Evolutionary conservation across 768 basidiomycete species (phyloP), one percentile per base, ranked within the genome.

Genomic region (Hypholoma sublateritium): DNA sequence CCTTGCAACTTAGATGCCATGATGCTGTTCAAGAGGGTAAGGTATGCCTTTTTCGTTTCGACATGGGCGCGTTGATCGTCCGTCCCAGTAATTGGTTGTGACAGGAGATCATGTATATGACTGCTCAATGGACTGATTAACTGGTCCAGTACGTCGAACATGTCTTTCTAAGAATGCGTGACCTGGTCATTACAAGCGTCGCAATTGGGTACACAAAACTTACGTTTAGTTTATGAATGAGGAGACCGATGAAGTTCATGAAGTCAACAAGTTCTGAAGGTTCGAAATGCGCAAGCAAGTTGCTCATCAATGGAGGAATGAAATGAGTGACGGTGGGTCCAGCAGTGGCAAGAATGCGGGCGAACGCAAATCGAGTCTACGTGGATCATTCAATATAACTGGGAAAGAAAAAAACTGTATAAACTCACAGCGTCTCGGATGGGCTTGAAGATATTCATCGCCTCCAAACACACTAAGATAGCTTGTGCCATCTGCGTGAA

Each of bases 251-350:
- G 77, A 99, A 98, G 65, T 88, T 90, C 81, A 98, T 88, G 65
- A 98, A 96, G 67, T 99, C 97, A 25, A 90, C 87, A 56, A 99
- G 76, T 70, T 99, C 97, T 6, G 88, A 83, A 1, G 94, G 89
- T 62, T 97, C 93, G 65, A 95, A 95, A 63, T 96, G 91, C 2
- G 87, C 82, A 50, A 98, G 83, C n/a, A 98, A 83, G 68, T 91
- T 89, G 44, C 83, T 80, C 86, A 98, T 98, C 45, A 99, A 79
- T 21, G 88, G 79, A 2, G 95, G 93, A 42, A 98, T 94, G 60
- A 88, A 87, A 61, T 89, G 86, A 0, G 94, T 91, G 50, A 96
- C 88, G 36, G 84, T 86, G 6, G 89, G 86, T 12, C 95, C 95
- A 19, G 94, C 88, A 1, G 92, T 91, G 14, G 89, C 92, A 59